Percentiles rank a stretch among this genome's conserved stretches.
Conservation (phyloP, 108 stramenopile species). For the Skeletonema marinoi region DNA sequence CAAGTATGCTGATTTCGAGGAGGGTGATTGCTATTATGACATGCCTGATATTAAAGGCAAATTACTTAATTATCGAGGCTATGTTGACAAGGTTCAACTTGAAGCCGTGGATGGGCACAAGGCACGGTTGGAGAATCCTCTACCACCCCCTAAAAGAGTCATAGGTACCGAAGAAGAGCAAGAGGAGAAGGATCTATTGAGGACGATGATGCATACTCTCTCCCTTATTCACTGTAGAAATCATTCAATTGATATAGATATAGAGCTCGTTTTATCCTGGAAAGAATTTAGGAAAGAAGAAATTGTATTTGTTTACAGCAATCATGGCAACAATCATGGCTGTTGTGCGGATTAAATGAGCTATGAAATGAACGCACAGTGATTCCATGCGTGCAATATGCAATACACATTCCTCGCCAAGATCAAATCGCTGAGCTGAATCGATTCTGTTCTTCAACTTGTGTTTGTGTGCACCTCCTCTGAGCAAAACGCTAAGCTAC, state of each 20-base stretch:
- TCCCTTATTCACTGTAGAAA: neutral
- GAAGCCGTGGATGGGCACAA: neutral
- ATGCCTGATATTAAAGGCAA: slow-evolving; percentile 42
- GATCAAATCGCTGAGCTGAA: too few relatives aligned
- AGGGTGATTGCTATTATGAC: slow-evolving; percentile 16
- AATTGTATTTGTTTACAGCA: too few relatives aligned
- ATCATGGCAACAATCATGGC: too few relatives aligned
- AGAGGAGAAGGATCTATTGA: neutral
- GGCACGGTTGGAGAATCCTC: neutral
- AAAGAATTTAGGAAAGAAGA: too few relatives aligned
- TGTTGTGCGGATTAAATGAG: too few relatives aligned
- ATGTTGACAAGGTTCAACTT: slow-evolving; percentile 9
- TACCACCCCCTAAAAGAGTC: neutral
- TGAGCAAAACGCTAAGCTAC: too few relatives aligned
- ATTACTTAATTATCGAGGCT: slow-evolving; percentile 28
- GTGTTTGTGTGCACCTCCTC: too few relatives aligned
- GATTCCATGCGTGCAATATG: too few relatives aligned
- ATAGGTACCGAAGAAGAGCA: neutral
- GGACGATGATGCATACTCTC: neutral
- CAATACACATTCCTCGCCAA: too few relatives aligned
- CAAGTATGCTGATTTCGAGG: slow-evolving; percentile 21
- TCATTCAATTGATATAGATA: neutral
- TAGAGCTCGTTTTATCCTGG: too few relatives aligned
- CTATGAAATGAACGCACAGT: too few relatives aligned
- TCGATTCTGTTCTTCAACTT: too few relatives aligned